phyloP scores from a whole-genome alignment of 2,329 filamentous ascomycete genomes.

The Geosmithia putterillii region DNA sequence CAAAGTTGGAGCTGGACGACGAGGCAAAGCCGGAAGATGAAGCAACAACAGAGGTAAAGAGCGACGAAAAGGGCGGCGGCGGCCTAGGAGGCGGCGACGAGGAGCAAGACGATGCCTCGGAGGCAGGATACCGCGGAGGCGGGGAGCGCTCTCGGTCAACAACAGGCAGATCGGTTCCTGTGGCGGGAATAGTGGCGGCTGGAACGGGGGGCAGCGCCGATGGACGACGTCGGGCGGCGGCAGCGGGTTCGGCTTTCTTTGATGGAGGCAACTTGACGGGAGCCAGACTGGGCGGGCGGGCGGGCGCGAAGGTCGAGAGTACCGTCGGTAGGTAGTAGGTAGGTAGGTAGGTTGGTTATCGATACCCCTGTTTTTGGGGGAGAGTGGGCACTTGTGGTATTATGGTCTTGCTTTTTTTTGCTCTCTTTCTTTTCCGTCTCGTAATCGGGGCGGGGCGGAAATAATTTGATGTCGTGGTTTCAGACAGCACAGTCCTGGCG shows the following conservation, averaged over 20 bases:
- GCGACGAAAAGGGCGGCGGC: conserved; percentile 49
- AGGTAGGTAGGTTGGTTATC: too few relatives aligned
- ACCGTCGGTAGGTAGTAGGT: not conserved
- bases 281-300: not conserved
- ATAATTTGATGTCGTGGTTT: too few relatives aligned
- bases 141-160: conserved; percentile 30
- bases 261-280: conserved; percentile 24
- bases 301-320: not conserved
- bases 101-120: conserved; percentile 36
- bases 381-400: too few relatives aligned
- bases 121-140: conserved; percentile 47
- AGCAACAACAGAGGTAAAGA: conserved; percentile 30
- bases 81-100: conserved; percentile 36
- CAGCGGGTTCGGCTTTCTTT: conserved; percentile 11
- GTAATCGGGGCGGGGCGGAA: not conserved
- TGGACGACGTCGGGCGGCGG: not conserved
- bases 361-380: not conserved
- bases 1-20: too few relatives aligned
- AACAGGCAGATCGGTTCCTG: conserved; percentile 10
- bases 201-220: not conserved
- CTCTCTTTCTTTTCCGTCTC: not conserved
- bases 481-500: too few relatives aligned
- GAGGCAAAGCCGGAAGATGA: not conserved
- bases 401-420: not conserved
- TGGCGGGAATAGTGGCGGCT: too few relatives aligned